Percentiles rank a stretch among this genome's conserved stretches.
These are phyloP conservation scores for Inonotus hispidus DNA, from an alignment of 1,284 basidiomycete species.

Conservation along the genomic window DNA sequence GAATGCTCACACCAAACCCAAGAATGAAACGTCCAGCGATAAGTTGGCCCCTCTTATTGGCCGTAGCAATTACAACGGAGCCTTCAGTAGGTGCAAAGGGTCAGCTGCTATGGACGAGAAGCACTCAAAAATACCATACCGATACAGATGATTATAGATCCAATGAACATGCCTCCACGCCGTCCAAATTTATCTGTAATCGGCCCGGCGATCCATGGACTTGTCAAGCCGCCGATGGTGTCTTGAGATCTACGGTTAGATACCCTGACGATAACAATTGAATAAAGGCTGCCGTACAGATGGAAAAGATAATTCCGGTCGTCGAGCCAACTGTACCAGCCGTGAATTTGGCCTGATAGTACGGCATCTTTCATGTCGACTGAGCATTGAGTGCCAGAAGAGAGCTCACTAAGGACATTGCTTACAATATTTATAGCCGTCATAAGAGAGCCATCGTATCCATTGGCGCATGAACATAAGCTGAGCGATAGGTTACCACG, in stretches of 20 bases:
- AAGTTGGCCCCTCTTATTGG: conserved; percentile 37
- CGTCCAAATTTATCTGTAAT: conserved; percentile 41
- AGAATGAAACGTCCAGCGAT: conserved; percentile 45
- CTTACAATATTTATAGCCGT: conserved; percentile 28
- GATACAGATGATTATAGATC: conserved; percentile 37
- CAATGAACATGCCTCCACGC: conserved; percentile 47
- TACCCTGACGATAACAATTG: neutral
- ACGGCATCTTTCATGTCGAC: conserved; percentile 17
- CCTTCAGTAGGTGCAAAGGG: conserved; percentile 10
- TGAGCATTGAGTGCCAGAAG: neutral
- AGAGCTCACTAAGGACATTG: neutral
- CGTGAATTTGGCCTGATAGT: conserved; percentile 25
- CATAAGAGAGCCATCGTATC: conserved; percentile 27
- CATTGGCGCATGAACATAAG: conserved; percentile 26
- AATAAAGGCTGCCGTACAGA: conserved; percentile 11
- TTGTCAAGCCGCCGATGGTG: conserved; percentile 20
- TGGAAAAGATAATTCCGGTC: conserved; percentile 22
- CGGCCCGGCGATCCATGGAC: conserved; percentile 24
- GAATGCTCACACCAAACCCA: conserved; percentile 44
- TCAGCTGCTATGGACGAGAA: neutral
- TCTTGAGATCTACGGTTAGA: neutral
- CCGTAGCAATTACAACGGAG: conserved; percentile 38
- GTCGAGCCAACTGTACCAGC: conserved; percentile 24
- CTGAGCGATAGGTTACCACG: conserved; percentile 16
- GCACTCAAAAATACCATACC: conserved; percentile 21